Evolutionary conservation across 176 grass and related monocot species (phyloP).

Genomic region (Tillandsia fasciculata): DNA sequence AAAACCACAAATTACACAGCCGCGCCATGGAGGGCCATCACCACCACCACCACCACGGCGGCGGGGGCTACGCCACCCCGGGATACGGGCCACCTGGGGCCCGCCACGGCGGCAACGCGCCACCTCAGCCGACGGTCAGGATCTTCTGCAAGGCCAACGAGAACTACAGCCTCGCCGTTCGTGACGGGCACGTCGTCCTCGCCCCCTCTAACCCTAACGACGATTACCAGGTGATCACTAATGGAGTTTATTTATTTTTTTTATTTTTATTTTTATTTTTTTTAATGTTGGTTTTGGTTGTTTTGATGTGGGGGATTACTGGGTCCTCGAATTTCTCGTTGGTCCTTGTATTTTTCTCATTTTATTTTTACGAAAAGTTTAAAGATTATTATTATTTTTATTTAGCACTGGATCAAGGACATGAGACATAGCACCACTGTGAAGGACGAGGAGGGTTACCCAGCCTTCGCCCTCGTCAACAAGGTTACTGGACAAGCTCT

Average conservation of each 20-base stretch:
- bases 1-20: slow-evolving; percentile 9
- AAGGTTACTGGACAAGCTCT: slow-evolving; percentile 72
- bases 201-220: slow-evolving; percentile 51
- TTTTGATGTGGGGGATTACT: not conserved
- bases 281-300: not conserved
- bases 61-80: not conserved
- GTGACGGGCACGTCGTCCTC: slow-evolving; percentile 62
- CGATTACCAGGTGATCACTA: slow-evolving; percentile 34
- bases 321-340: not conserved
- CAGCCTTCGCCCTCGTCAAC: slow-evolving; percentile 61
- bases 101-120: not conserved
- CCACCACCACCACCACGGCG: slow-evolving; percentile 26
- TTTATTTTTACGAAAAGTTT: not conserved
- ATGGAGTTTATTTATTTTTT: not conserved
- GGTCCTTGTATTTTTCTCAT: not conserved
- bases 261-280: not conserved
- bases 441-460: slow-evolving; percentile 66
- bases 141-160: slow-evolving; percentile 68
- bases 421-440: slow-evolving; percentile 49
- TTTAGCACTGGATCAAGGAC: slow-evolving; percentile 68
- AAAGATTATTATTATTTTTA: too few relatives aligned
- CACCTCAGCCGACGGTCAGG: slow-evolving; percentile 41
- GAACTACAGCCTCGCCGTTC: slow-evolving; percentile 53
- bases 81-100: not conserved
- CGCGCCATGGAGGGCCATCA: slow-evolving; percentile 23